These are phyloP conservation scores for Thelonectria discophora DNA, from an alignment of 2,329 filamentous ascomycete genomes.

Conservation along the genomic window DNA sequence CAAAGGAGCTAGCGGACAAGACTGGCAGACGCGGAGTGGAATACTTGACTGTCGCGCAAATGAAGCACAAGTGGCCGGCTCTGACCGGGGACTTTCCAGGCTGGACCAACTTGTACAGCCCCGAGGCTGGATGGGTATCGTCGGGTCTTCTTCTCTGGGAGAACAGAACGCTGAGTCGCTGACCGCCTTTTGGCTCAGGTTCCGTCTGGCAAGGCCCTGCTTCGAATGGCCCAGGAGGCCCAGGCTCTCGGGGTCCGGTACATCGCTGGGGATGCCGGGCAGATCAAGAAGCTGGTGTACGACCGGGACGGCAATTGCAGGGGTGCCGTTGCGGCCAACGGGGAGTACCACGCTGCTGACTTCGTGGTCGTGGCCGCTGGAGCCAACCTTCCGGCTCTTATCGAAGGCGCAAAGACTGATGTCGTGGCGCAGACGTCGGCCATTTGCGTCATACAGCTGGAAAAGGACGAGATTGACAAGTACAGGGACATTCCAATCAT, in stretches of 20 bases:
- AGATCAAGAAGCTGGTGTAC: constrained; percentile 38
- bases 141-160: neutral
- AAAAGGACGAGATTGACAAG: constrained; percentile 62
- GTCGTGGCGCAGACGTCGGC: constrained; percentile 71
- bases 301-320: constrained; percentile 38
- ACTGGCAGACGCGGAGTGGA: constrained; percentile 36
- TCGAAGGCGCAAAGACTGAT: constrained; percentile 67
- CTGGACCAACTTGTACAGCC: constrained; percentile 44
- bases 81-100: constrained; percentile 38
- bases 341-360: constrained; percentile 61
- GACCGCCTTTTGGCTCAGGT: constrained; percentile 19
- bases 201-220: constrained; percentile 40
- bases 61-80: constrained; percentile 42
- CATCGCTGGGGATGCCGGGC: constrained; percentile 40
- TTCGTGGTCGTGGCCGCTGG: constrained; percentile 72
- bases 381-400: constrained; percentile 69
- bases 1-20: constrained; percentile 37
- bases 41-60: constrained; percentile 40
- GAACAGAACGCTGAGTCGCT: neutral
- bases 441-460: constrained; percentile 69
- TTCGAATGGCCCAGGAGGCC: constrained; percentile 45
- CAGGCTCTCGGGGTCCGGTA: constrained; percentile 40
- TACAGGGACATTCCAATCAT: constrained; percentile 54
- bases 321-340: constrained; percentile 61
- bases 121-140: constrained; percentile 45